Evolutionary conservation across 208 protist species (phyloP).

Genomic region (Herpetomonas samuelpessoai): DNA sequence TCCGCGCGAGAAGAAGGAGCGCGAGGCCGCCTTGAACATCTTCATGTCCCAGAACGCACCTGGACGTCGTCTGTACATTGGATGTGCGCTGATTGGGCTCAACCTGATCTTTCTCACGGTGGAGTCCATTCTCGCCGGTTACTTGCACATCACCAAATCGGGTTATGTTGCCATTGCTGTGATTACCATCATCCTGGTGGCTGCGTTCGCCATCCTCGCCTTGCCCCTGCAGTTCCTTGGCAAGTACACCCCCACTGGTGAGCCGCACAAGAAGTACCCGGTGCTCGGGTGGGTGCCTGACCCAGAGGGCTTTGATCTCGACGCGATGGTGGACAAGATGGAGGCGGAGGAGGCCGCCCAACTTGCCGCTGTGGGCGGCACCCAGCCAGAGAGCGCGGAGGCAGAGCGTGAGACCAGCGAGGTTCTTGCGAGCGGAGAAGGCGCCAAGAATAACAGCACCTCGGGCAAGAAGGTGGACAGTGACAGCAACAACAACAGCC

Average conservation of each 20-base stretch:
- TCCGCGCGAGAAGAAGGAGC: conserved; percentile 35
- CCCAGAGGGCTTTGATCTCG: conserved; percentile 17
- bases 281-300: conserved; percentile 33
- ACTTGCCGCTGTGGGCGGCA: no score
- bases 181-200: conserved; percentile 46
- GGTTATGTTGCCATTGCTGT: conserved; percentile 46
- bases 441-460: no score
- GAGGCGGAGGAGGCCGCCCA: no score
- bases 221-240: conserved; percentile 69
- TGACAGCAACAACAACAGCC: no score
- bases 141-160: conserved; percentile 26
- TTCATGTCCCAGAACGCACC: conserved; percentile 52
- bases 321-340: no score
- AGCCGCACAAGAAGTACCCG: conserved; percentile 33
- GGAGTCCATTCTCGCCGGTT: conserved; percentile 47
- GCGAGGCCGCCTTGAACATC: conserved; percentile 27
- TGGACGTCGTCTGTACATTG: conserved; percentile 43
- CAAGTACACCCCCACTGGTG: conserved; percentile 38
- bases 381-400: no score
- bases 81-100: conserved; percentile 31
- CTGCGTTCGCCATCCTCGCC: conserved; percentile 45
- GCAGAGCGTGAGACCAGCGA: no score
- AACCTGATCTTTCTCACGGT: conserved; percentile 52
- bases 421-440: no score
- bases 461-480: no score